Percentiles rank a stretch among this genome's conserved stretches.
These are phyloP conservation scores for Neurospora sp. DNA, from an alignment of 495 filamentous ascomycete genomes.

Conservation along the genomic window DNA sequence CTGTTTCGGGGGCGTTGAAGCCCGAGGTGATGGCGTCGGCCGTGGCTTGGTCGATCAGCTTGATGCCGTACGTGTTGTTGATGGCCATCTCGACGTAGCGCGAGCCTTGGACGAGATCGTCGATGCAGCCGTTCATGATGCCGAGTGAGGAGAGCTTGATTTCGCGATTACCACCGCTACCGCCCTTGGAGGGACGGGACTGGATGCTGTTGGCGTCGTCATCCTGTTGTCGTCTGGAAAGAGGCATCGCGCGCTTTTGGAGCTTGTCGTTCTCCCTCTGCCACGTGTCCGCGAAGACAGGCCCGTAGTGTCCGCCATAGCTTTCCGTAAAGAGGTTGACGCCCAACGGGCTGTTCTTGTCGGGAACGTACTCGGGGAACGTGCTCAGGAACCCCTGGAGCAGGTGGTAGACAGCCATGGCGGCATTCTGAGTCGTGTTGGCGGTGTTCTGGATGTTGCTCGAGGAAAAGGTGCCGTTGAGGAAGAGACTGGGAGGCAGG, in stretches of 20 bases:
- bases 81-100: conserved; percentile 58
- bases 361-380: conserved; percentile 58
- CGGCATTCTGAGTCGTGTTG: conserved; percentile 57
- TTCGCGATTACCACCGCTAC: conserved; percentile 31
- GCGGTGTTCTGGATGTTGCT: conserved; percentile 40
- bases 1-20: conserved; percentile 32
- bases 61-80: conserved; percentile 67
- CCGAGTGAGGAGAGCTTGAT: conserved; percentile 48
- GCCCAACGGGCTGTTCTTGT: conserved; percentile 27
- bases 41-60: conserved; percentile 42
- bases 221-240: conserved; percentile 20
- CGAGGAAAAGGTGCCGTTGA: conserved; percentile 59
- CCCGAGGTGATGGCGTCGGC: conserved; percentile 27
- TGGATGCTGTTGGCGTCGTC: neutral
- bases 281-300: conserved; percentile 52
- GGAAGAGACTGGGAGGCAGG: conserved; percentile 6
- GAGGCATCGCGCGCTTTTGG: neutral
- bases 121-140: conserved; percentile 68
- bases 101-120: conserved; percentile 56
- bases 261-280: conserved; percentile 43
- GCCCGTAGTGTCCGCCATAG: conserved; percentile 55
- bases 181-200: conserved; percentile 31
- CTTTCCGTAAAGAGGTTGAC: conserved; percentile 58
- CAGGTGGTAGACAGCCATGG: conserved; percentile 57
- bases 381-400: conserved; percentile 54